Percentiles rank a stretch among this genome's conserved stretches.
phyloP scores from a whole-genome alignment of 441 rosid species.

The Bocquillonia castaneifolia region DNA sequence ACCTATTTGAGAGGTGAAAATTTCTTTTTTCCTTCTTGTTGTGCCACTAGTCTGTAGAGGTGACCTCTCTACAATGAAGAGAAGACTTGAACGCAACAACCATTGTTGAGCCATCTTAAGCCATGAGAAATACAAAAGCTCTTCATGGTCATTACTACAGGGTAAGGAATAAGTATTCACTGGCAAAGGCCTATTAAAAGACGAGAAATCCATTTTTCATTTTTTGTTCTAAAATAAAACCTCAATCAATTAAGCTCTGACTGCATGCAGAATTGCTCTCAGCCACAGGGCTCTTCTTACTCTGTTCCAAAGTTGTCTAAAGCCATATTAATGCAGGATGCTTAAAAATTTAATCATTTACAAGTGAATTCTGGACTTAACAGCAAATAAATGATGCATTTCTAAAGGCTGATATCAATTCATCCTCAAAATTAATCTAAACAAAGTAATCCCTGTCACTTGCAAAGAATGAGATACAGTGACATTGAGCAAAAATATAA shows the following conservation, averaged over 20 bases:
- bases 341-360: no score
- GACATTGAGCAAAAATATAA: background rate
- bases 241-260: background rate
- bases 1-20: background rate
- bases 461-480: background rate
- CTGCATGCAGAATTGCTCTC: background rate
- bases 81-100: no score
- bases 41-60: background rate
- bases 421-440: no score
- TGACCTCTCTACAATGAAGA: background rate
- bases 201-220: background rate
- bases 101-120: background rate
- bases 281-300: background rate
- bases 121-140: background rate
- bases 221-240: background rate
- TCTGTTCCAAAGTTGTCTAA: background rate
- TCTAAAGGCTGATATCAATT: background rate
- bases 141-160: background rate
- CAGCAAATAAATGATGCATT: background rate
- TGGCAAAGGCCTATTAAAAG: background rate
- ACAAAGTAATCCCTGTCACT: background rate
- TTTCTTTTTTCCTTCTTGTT: no score
- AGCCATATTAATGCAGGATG: background rate
- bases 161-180: background rate
- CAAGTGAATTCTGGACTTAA: background rate